These are phyloP conservation scores for Phialocephala subalpina DNA, from an alignment of 2,329 filamentous ascomycete species.

Conservation along the genomic window DNA sequence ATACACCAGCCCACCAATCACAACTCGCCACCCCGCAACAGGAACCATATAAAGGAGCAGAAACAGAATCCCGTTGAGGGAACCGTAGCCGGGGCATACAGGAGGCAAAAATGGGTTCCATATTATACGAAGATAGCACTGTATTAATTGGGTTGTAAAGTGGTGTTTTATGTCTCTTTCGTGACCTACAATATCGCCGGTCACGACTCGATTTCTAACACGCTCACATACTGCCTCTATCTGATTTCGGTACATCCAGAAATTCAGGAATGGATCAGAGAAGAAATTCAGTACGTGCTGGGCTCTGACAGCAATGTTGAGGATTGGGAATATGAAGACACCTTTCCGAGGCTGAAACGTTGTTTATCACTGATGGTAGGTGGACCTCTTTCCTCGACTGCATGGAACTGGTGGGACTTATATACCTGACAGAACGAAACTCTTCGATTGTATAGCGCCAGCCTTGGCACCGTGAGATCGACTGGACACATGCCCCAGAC, in stretches of 20 bases:
- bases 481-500: not conserved
- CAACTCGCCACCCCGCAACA: no score
- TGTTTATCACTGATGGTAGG: not conserved
- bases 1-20: no score
- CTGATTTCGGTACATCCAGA: not conserved
- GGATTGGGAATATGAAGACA: not conserved
- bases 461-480: not conserved
- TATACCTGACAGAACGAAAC: not conserved
- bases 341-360: not conserved
- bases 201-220: not conserved
- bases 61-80: no score
- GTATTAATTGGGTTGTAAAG: no score
- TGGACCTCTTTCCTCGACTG: not conserved
- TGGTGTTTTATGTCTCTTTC: no score
- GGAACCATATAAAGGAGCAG: no score
- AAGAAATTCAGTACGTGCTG: not conserved
- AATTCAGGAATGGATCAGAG: not conserved
- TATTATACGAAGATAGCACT: no score
- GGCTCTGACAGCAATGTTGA: not conserved
- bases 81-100: no score
- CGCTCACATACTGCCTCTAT: not conserved
- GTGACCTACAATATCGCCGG: not conserved
- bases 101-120: no score
- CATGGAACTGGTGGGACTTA: not conserved
- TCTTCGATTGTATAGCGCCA: not conserved